Evolutionary conservation across 768 basidiomycete species (phyloP).

Genomic region (Imleria badia): DNA sequence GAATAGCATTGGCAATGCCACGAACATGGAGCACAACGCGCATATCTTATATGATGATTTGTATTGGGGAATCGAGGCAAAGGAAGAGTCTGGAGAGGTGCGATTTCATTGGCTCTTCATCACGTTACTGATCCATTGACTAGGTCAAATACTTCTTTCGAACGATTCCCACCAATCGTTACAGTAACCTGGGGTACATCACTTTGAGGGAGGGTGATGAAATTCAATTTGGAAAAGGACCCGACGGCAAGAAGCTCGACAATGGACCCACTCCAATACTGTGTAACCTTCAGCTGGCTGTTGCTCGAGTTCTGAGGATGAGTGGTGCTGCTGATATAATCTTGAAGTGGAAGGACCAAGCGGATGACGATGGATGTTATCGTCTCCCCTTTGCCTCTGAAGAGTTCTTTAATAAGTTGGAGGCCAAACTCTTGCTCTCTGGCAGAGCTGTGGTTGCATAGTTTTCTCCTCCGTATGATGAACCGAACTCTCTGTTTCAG

Average conservation of each 20-base stretch:
- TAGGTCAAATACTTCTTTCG: background rate
- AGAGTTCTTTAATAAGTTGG: no score
- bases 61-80: slow-evolving; percentile 1
- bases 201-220: slow-evolving; percentile 2
- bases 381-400: background rate
- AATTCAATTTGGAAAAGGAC: slow-evolving; percentile 1
- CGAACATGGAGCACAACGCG: background rate
- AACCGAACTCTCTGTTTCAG: no score
- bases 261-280: background rate
- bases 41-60: background rate
- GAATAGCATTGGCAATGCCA: background rate
- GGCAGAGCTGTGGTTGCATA: no score
- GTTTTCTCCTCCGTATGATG: no score
- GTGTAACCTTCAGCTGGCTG: slow-evolving; percentile 4
- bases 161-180: background rate
- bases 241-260: background rate
- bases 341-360: background rate
- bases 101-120: background rate
- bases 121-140: background rate
- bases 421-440: no score
- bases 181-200: background rate
- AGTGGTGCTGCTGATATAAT: slow-evolving; percentile 9
- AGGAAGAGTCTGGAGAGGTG: background rate
- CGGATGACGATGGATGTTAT: background rate
- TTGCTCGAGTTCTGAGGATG: slow-evolving; percentile 6